Evolutionary conservation across 495 filamentous ascomycete genomes (phyloP).

Genomic region (Halenospora varia): DNA sequence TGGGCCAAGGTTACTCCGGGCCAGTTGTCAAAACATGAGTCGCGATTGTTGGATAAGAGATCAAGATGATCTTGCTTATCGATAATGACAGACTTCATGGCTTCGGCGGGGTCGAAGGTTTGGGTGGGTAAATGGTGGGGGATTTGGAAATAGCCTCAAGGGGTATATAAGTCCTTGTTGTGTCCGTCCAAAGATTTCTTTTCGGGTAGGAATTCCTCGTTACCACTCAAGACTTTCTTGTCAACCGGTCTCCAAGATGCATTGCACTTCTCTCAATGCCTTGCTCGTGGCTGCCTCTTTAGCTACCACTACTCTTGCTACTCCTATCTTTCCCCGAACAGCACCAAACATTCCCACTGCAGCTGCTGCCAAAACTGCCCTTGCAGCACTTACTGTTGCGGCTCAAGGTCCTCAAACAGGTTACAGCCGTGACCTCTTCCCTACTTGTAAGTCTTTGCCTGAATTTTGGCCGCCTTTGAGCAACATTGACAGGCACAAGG

Average conservation of each 20-base stretch:
- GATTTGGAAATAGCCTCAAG: background rate
- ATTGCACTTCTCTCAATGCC: constrained; percentile 1
- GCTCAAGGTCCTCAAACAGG: constrained; percentile 45
- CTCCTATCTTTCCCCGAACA: constrained; percentile 15
- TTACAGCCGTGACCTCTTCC: constrained; percentile 62
- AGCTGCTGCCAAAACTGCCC: constrained; percentile 46
- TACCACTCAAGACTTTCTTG: background rate
- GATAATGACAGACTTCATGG: background rate
- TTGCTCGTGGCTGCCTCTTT: background rate
- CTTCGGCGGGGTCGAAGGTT: background rate
- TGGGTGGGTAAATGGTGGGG: background rate
- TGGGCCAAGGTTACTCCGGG: background rate
- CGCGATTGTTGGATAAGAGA: background rate
- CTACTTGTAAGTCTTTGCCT: too few species aligned
- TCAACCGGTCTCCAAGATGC: constrained; percentile 1
- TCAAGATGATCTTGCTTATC: background rate
- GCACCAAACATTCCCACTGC: constrained; percentile 57
- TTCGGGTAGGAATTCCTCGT: too few species aligned
- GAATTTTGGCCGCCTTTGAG: too few species aligned
- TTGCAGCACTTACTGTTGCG: constrained; percentile 51
- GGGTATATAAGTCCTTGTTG: background rate
- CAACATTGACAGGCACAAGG: constrained; percentile 42
- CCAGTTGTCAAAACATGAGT: background rate
- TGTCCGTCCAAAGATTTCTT: background rate
- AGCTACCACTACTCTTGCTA: background rate